Percentiles rank a stretch among this genome's conserved stretches.
phyloP scores from a whole-genome alignment of 192 early-diverging fungal genomes.

The Coemansia sp. region DNA sequence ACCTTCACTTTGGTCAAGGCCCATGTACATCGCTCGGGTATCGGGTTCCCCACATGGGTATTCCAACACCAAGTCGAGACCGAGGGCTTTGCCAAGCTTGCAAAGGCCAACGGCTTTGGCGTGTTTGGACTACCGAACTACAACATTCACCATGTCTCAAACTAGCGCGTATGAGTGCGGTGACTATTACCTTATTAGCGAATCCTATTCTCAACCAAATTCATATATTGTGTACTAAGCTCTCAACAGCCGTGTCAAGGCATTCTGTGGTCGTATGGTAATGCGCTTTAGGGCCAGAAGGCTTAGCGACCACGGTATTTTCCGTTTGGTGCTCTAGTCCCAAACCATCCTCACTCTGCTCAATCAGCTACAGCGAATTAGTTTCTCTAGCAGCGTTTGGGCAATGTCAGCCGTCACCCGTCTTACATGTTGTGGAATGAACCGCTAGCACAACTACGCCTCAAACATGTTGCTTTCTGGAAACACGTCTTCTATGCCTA shows the following conservation, averaged over 20 bases:
- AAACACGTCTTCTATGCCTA: no score
- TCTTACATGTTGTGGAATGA: no score
- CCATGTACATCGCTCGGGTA: slow-evolving; percentile 66
- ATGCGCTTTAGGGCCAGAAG: no score
- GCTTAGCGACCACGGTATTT: no score
- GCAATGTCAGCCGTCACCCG: neutral
- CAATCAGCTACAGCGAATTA: no score
- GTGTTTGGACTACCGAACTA: slow-evolving; percentile 68
- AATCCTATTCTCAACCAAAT: neutral
- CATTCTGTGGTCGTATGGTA: no score
- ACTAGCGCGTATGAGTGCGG: neutral
- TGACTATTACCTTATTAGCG: neutral
- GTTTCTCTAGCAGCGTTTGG: neutral
- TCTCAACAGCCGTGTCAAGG: neutral
- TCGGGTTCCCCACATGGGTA: slow-evolving; percentile 64
- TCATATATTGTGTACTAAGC: neutral
- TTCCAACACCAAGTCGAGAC: slow-evolving; percentile 72
- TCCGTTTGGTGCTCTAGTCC: no score
- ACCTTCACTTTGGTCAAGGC: slow-evolving; percentile 70
- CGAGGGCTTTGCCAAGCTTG: slow-evolving; percentile 74
- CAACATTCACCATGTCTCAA: slow-evolving; percentile 60
- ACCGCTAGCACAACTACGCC: no score
- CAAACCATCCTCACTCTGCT: no score
- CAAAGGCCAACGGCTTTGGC: slow-evolving; percentile 63
- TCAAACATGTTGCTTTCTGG: no score